Evolutionary conservation across 306 rosid genomes (phyloP).

Genomic region (Quercus glauca): DNA sequence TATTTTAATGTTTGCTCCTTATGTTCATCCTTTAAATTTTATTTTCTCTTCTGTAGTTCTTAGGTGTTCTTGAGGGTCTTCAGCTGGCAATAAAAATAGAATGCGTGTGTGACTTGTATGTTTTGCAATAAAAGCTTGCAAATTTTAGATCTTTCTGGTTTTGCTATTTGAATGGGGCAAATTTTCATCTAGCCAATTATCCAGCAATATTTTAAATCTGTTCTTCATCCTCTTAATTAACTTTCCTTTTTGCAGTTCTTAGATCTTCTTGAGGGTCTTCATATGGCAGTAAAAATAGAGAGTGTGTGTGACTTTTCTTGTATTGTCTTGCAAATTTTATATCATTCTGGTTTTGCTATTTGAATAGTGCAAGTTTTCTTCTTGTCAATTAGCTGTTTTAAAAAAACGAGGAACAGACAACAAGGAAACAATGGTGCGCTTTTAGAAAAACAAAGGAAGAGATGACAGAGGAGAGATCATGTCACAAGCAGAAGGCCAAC

Average conservation of each 20-base stretch:
- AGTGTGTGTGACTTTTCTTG: too few relatives aligned
- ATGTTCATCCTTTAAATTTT: background rate
- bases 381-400: background rate
- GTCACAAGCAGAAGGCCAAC: conserved; percentile 13
- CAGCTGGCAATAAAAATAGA: background rate
- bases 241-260: too few relatives aligned
- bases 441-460: conserved; percentile 1
- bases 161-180: background rate
- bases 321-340: too few relatives aligned
- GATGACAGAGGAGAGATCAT: background rate
- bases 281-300: too few relatives aligned
- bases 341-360: too few relatives aligned
- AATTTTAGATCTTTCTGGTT: background rate
- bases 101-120: background rate
- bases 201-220: background rate
- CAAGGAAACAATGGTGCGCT: background rate
- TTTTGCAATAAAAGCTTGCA: background rate
- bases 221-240: background rate
- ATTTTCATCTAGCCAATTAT: background rate
- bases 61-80: background rate
- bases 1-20: conserved; percentile 9
- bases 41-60: conserved; percentile 10
- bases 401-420: background rate
- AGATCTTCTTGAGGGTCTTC: too few relatives aligned
- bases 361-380: background rate